Percentiles rank a stretch among this genome's conserved stretches.
phyloP scores from a whole-genome alignment of 768 basidiomycete genomes.

The Boletellus sp. region DNA sequence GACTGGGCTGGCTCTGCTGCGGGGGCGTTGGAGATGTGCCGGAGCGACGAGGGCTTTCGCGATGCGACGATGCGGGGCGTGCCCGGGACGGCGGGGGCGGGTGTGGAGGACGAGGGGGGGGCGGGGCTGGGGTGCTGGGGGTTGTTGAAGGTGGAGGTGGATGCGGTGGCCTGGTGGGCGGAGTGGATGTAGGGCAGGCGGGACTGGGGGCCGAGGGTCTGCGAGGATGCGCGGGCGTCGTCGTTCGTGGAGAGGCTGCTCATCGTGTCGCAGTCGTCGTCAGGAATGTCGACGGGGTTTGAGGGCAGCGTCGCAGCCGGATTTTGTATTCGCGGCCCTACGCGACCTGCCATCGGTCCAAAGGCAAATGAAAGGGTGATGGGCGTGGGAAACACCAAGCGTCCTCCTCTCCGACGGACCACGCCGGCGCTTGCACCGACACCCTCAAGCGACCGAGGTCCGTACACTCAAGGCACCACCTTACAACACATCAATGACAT shows the following conservation, averaged over 20 bases:
- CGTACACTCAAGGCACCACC: too few species aligned
- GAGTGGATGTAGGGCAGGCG: constrained; percentile 40
- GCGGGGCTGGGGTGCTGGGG: neutral
- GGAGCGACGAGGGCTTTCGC: constrained; percentile 32
- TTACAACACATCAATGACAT: too few species aligned
- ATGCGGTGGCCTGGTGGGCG: constrained; percentile 32
- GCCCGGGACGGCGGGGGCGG: constrained; percentile 19
- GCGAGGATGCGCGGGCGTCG: constrained; percentile 4
- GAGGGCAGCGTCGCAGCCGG: constrained; percentile 3
- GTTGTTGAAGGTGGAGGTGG: constrained; percentile 36
- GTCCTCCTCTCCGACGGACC: too few species aligned
- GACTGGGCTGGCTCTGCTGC: constrained; percentile 24
- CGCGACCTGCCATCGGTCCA: constrained; percentile 24
- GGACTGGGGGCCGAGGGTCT: constrained; percentile 10
- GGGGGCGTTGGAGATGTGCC: constrained; percentile 29
- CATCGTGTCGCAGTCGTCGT: constrained; percentile 26
- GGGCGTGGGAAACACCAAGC: constrained; percentile 18
- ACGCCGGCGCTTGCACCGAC: too few species aligned
- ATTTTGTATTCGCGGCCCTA: constrained; percentile 21
- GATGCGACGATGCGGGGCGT: constrained; percentile 26
- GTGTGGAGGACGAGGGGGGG: constrained; percentile 5
- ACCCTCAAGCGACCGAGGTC: too few species aligned
- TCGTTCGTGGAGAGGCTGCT: constrained; percentile 15
- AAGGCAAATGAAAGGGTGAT: constrained; percentile 8
- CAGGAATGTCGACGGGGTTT: constrained; percentile 12